Conservation (phyloP, 225 moss, liverwort and hornwort species). For the Marchantia paleacea region DNA sequence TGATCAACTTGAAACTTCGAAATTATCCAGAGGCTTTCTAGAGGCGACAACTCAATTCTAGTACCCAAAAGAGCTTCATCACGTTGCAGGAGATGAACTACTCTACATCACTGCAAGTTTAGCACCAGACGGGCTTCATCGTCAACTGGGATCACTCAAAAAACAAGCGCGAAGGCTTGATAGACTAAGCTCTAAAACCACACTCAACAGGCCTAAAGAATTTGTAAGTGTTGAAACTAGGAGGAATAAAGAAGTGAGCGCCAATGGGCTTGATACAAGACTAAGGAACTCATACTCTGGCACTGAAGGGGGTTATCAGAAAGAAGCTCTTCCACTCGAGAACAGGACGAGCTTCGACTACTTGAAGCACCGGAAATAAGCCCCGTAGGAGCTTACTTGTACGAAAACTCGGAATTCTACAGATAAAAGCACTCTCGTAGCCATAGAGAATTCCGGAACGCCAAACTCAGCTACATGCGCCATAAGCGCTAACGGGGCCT, state of each 20-base stretch:
- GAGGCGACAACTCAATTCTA: not conserved
- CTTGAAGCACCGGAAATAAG: not conserved
- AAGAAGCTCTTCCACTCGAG: not conserved
- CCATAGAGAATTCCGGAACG: not conserved
- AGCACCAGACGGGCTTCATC: not conserved
- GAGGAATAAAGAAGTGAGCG: not conserved
- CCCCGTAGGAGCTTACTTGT: not conserved
- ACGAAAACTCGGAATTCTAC: not conserved
- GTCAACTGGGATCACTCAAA: not conserved
- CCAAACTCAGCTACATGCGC: not conserved
- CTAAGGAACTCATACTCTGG: not conserved
- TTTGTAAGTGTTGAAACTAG: not conserved
- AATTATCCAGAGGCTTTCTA: not conserved
- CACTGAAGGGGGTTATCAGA: too few species aligned
- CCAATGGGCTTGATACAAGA: not conserved
- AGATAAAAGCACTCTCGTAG: not conserved
- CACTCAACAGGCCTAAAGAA: not conserved
- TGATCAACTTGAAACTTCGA: not conserved
- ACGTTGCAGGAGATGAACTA: not conserved
- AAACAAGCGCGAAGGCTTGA: not conserved
- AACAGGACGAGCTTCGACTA: not conserved
- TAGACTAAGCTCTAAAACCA: slow-evolving; percentile 6
- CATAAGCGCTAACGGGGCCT: not conserved
- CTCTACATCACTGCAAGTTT: not conserved
- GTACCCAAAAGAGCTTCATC: not conserved